These are phyloP conservation scores for Houttuynia cordata DNA, from an alignment of 164 flowering plant species.

Conservation along the genomic window DNA sequence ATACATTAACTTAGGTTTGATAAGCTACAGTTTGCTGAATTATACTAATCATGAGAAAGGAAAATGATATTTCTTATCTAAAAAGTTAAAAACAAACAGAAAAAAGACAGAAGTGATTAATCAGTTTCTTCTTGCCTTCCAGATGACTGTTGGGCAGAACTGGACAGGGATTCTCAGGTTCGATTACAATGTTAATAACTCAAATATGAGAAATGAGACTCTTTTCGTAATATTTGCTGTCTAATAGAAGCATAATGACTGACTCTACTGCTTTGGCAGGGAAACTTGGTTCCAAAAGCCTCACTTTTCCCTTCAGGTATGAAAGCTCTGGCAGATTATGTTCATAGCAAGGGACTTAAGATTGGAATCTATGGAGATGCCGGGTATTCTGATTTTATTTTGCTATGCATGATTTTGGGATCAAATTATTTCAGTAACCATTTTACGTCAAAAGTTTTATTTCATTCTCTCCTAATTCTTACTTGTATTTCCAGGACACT, in stretches of 20 bases:
- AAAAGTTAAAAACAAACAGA: too few species aligned
- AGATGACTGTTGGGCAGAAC: conserved; percentile 76
- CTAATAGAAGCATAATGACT: background rate
- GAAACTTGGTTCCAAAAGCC: conserved; percentile 39
- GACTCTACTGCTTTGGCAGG: conserved; percentile 19
- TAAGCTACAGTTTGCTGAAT: background rate
- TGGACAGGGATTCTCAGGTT: conserved; percentile 47
- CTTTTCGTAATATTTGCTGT: background rate
- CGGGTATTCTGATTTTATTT: conserved; percentile 22
- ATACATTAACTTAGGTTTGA: conserved; percentile 46
- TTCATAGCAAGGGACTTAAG: conserved; percentile 56
- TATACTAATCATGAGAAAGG: too few species aligned
- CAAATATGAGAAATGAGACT: background rate
- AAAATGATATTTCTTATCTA: too few species aligned
- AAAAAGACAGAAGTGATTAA: background rate
- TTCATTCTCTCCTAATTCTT: background rate
- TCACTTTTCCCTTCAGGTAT: conserved; percentile 56
- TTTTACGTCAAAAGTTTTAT: background rate
- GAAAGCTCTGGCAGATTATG: conserved; percentile 57
- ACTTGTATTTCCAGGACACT: conserved; percentile 16
- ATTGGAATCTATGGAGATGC: conserved; percentile 61
- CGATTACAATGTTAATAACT: too few species aligned
- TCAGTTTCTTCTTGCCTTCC: background rate
- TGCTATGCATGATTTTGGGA: too few species aligned
- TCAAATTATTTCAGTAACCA: too few species aligned